These are phyloP conservation scores for Torrubiella hemipterigena DNA, from an alignment of 2,329 filamentous ascomycete genomes.

Conservation along the genomic window DNA sequence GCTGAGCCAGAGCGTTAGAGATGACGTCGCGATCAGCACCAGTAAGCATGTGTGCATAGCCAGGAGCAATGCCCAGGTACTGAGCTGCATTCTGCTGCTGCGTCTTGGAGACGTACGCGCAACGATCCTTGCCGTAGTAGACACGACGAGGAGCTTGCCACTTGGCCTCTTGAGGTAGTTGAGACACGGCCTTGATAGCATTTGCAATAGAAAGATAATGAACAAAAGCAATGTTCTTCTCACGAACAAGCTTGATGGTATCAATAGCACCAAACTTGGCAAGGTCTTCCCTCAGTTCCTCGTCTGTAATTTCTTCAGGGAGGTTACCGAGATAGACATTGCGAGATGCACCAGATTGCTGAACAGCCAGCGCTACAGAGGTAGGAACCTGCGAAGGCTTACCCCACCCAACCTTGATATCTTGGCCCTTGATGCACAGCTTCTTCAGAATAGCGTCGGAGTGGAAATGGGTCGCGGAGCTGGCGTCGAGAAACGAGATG, in stretches of 20 bases:
- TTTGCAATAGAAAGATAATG: conserved; percentile 97
- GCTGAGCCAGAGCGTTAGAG: conserved; percentile 89
- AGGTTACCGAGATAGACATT: conserved; percentile 96
- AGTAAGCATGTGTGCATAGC: conserved; percentile 92
- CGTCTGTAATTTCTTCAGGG: conserved; percentile 78
- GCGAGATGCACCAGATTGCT: conserved; percentile 91
- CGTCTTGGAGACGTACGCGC: conserved; percentile 97
- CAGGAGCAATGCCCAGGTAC: conserved; percentile 92
- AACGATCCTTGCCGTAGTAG: conserved; percentile 97
- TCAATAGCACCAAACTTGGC: conserved; percentile 95
- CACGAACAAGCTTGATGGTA: conserved; percentile 92
- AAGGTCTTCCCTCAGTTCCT: conserved; percentile 86
- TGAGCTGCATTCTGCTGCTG: conserved; percentile 98
- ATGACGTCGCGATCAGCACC: conserved; percentile 94
- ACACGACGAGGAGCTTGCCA: conserved; percentile 94
- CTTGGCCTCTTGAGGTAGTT: conserved; percentile 90
- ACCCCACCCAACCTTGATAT: conserved; percentile 99
- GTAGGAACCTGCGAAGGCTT: conserved; percentile 97
- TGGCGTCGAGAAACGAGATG: conserved; percentile 96
- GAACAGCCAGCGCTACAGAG: conserved; percentile 91
- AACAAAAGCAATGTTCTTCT: conserved; percentile 96
- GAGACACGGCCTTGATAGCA: conserved; percentile 94
- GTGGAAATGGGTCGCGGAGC: conserved; percentile 97
- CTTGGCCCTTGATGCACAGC: conserved; percentile 93
- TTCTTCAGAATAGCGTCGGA: conserved; percentile 99